phyloP scores from a whole-genome alignment of 148 eudicot genomes.

The Gaultheria prostrata region DNA sequence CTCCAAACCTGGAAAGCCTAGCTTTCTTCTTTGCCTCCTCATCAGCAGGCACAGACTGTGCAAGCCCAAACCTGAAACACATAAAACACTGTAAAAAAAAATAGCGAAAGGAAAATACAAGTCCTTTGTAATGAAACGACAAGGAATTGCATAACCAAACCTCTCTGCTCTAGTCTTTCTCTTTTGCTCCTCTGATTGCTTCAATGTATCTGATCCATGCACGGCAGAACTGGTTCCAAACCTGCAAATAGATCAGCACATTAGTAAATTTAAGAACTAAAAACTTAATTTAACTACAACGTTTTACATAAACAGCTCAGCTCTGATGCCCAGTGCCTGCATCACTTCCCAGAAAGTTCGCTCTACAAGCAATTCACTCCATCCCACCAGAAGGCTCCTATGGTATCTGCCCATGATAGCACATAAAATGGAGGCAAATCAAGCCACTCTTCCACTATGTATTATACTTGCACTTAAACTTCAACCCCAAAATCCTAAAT shows the following conservation, averaged over 20 bases:
- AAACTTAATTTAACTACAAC: not conserved
- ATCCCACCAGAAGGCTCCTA: not conserved
- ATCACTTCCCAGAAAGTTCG: not conserved
- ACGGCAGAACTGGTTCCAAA: constrained; percentile 57
- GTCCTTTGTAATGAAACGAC: not conserved
- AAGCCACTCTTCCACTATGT: not conserved
- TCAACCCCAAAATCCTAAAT: not conserved
- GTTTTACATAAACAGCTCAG: not conserved
- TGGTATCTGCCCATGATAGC: not conserved
- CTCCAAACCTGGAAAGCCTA: constrained; percentile 64
- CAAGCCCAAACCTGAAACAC: constrained; percentile 66
- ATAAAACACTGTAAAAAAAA: constrained; percentile 7
- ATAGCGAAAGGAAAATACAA: not conserved
- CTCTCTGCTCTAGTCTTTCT: constrained; percentile 99
- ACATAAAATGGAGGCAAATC: not conserved
- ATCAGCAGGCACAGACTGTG: constrained; percentile 39
- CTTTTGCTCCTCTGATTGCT: constrained; percentile 70
- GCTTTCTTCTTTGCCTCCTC: constrained; percentile 89
- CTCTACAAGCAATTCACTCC: constrained; percentile 1
- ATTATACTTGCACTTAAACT: constrained; percentile 3
- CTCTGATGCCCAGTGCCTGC: not conserved
- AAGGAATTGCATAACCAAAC: constrained; percentile 23
- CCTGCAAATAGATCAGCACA: constrained; percentile 33
- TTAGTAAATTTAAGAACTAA: not conserved
- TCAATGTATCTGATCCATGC: constrained; percentile 45